These are phyloP conservation scores for Blastomyces parvus DNA, from an alignment of 2,329 filamentous ascomycete species.

Conservation along the genomic window DNA sequence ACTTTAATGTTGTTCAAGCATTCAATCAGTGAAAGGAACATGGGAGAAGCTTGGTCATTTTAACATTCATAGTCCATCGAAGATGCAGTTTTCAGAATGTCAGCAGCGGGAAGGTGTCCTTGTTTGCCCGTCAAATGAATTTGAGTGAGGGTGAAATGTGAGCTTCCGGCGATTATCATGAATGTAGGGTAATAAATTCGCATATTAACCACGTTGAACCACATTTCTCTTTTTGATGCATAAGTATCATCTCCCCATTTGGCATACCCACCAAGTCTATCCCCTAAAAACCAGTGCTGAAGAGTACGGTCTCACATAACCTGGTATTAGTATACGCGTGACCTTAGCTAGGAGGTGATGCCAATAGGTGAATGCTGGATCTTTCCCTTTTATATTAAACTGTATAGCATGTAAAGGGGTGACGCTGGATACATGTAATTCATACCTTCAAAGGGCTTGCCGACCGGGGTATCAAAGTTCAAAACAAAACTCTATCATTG, in stretches of 20 bases:
- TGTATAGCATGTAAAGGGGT: background rate
- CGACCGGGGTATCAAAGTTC: constrained; percentile 9
- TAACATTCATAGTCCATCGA: background rate
- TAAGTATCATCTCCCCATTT: background rate
- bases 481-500: background rate
- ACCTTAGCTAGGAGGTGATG: background rate
- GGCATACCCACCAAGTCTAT: background rate
- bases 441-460: constrained; percentile 2
- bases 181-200: background rate
- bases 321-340: background rate
- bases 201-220: background rate
- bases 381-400: background rate
- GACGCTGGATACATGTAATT: constrained; percentile 1
- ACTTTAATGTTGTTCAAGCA: background rate
- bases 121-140: background rate
- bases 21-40: background rate
- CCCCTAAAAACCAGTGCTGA: background rate
- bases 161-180: background rate
- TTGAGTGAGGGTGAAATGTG: background rate
- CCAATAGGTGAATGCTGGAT: background rate
- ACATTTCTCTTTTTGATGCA: background rate
- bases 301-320: background rate
- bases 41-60: background rate
- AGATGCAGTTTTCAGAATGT: background rate
- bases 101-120: background rate